Conservation (phyloP, 2,329 filamentous ascomycete species). For the Aspergillus awamori region DNA sequence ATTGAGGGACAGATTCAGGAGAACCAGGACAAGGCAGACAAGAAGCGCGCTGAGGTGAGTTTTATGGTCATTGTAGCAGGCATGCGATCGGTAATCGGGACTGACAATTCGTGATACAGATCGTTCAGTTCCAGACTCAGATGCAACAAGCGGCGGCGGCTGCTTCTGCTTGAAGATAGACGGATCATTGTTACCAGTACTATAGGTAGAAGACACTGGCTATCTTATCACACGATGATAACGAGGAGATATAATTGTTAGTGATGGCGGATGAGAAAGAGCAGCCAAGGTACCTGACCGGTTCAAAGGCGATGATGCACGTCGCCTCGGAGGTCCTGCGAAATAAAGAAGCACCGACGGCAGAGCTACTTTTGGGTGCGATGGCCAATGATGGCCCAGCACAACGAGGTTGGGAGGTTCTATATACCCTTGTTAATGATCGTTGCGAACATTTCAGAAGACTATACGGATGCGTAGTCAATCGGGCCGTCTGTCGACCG, state of each 20-base stretch:
- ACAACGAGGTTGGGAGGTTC: neutral
- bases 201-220: neutral
- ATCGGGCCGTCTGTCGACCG: neutral
- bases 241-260: neutral
- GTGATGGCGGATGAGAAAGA: neutral
- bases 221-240: neutral
- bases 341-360: neutral
- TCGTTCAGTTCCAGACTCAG: constrained; percentile 45
- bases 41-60: constrained; percentile 65
- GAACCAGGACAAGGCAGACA: constrained; percentile 66
- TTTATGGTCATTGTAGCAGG: no score
- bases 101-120: constrained; percentile 31
- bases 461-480: neutral
- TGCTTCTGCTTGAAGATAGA: constrained; percentile 34
- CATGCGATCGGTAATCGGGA: neutral
- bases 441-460: neutral
- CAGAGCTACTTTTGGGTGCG: neutral
- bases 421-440: constrained; percentile 8
- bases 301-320: neutral
- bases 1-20: constrained; percentile 68
- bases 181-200: neutral
- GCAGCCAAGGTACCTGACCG: neutral
- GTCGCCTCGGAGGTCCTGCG: neutral
- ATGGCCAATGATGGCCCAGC: neutral
- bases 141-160: constrained; percentile 39